A percentile compares a stretch with the other conserved stretches of the same genome.
Evolutionary conservation across 164 flowering plant genomes (phyloP).

Genomic region (Tetracentron sinense): DNA sequence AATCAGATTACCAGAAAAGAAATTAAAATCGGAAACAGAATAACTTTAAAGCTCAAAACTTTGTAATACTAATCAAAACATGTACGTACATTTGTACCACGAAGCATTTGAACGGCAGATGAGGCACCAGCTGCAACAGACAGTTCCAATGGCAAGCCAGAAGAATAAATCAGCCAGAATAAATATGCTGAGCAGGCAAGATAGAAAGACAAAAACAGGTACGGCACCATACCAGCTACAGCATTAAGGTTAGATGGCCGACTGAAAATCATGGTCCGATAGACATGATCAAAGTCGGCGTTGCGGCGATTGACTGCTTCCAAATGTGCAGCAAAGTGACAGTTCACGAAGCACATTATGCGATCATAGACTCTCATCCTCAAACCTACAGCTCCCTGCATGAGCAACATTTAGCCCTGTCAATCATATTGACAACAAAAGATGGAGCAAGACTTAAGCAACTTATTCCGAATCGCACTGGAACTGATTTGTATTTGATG

Average conservation of each 20-base stretch:
- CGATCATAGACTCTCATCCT: slow-evolving; percentile 90
- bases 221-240: slow-evolving; percentile 67
- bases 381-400: slow-evolving; percentile 96
- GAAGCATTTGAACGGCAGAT: slow-evolving; percentile 49
- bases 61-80: neutral
- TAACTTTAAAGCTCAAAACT: slow-evolving; percentile 1
- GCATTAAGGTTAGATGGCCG: slow-evolving; percentile 56
- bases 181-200: slow-evolving; percentile 50
- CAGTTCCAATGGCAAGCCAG: slow-evolving; percentile 56
- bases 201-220: slow-evolving; percentile 44
- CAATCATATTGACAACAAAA: neutral
- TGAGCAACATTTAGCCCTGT: slow-evolving; percentile 10
- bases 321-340: slow-evolving; percentile 97
- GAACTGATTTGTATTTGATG: neutral
- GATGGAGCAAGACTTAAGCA: no score
- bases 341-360: slow-evolving; percentile 85
- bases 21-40: neutral
- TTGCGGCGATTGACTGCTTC: slow-evolving; percentile 96
- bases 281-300: slow-evolving; percentile 94
- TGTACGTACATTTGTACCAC: slow-evolving; percentile 56
- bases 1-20: neutral
- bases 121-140: slow-evolving; percentile 75
- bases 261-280: slow-evolving; percentile 65
- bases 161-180: slow-evolving; percentile 59
- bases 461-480: no score